Conservation (phyloP, 2,329 filamentous ascomycete genomes). For the Trichoderma citrinoviride region DNA sequence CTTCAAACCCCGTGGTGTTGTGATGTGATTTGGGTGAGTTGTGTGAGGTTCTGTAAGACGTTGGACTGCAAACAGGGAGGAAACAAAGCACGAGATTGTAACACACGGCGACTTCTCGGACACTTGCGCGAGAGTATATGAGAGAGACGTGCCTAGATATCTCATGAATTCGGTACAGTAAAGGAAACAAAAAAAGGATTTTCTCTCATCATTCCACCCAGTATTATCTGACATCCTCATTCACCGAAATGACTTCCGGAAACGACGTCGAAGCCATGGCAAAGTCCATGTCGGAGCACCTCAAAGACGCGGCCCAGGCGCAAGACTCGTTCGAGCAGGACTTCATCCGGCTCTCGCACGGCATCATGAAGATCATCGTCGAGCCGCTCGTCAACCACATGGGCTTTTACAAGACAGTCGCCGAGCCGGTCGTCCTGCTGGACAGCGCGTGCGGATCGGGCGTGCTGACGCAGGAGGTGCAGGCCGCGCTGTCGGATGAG, state of each 20-base stretch:
- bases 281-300: conserved; percentile 19
- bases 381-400: conserved; percentile 30
- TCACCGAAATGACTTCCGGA: conserved; percentile 7
- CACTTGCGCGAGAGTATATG: conserved; percentile 27
- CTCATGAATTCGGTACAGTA: too few species aligned
- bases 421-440: conserved; percentile 41
- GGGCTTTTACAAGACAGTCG: conserved; percentile 25
- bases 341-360: conserved; percentile 21
- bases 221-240: too few species aligned
- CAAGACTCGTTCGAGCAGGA: conserved; percentile 11
- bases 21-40: too few species aligned
- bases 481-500: conserved; percentile 38
- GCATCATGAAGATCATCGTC: conserved; percentile 25
- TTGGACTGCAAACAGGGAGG: not conserved
- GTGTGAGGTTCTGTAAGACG: too few species aligned
- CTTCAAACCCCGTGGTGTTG: too few species aligned
- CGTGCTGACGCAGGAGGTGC: conserved; percentile 46
- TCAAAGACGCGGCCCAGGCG: conserved; percentile 7
- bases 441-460: conserved; percentile 56
- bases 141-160: not conserved
- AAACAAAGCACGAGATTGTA: not conserved
- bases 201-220: too few species aligned
- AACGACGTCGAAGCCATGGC: conserved; percentile 6
- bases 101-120: conserved; percentile 28
- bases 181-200: too few species aligned